Base-by-base conservation (phyloP, 495 filamentous ascomycete species). In the Daldinia bambusicola region DNA sequence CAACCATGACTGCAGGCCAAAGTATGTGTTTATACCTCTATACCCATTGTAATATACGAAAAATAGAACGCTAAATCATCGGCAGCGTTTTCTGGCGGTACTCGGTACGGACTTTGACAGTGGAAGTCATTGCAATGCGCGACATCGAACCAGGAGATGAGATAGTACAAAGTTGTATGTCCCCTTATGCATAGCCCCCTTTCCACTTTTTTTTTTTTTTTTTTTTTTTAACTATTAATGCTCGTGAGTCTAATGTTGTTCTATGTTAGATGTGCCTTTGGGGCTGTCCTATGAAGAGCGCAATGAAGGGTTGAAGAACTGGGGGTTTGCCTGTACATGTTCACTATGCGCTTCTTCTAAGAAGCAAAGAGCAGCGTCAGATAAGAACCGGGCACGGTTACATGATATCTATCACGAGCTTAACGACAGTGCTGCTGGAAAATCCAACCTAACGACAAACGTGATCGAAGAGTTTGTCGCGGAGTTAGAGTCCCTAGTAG, bases 1-100 rank as follows among this genome's bases (percentile, higher is more conserved):
- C 14, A 80, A 80, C 48, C 79, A 81, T 41, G 74, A 77, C 40
- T 81, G 78, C 60, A 73, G 59, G 12, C 78, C 79, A 3, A 80
- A 75, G 77, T 81, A 74, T 53, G 76, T 60, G 2, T 8, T 14
- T 18, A 2, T 4, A 60, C 14, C 0, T 16, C 14, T 6, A 13
- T 16, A 10, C 9, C 8, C 38, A 0, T 2, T 36, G 5, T 10
- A 34, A 18, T 26, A 8, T 0, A 22, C 9, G 9, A 8, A 30
- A 32, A 10, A 4, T 37, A 12, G 58, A 26, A 18, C 12, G 37
- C 63, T 73, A 51, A 79, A 16, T 38, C 2, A 13, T 26, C 0
- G 38, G 14, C 51, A 81, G 80, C 45, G 78, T 78, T 6, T 75
- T 77, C 40, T 81, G 78, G 79, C 67, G 79, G 7, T 79, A 74